Base-by-base conservation (phyloP, 2,329 filamentous ascomycete genomes). In the Epichloe aotearoae region DNA sequence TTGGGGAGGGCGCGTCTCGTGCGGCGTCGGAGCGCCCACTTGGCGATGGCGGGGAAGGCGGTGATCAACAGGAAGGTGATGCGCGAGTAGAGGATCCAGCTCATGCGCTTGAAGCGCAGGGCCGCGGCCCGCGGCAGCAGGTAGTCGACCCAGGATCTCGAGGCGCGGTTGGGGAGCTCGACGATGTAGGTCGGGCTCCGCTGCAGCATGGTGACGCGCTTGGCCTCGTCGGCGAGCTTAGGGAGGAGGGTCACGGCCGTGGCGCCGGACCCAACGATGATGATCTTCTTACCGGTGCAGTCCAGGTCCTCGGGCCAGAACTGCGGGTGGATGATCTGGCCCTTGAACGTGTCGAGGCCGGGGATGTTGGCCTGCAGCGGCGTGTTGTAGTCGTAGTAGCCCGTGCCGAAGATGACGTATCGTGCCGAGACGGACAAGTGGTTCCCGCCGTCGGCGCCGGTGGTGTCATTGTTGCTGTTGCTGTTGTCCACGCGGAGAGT, bases 241-340 rank as follows among this genome's bases (percentile, higher is more conserved):
- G 86, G 87, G 5, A 91, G 65, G 1, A 93, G 71, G 0, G 86
- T 90, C 44, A 90, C 69, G 4, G 86, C 83, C 0, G 87, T 91
- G 3, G 86, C 86, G 15, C 87, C 87, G 15, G 77, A 82, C 36
- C 86, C 86, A 56, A 90, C 79, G 53, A 89, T 72, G 44, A 86
- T 76, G 20, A 89, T 70, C 38, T 77, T 76, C 66, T 88, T 86
- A 62, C 72, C 71, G 5, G 70, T 64, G 62, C 83, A 82, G 58
- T 84, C 75, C 40, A 84, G 66, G 49, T 80, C 73, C 47, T 81
- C 69, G 0, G 83, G 82, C 85, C 85, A 88, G 69, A 83, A 86
- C 57, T 86, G 83, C 0, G 83, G 82, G 56, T 86, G 83, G 15
- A 84, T 67, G n/a, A 79, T 67, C 41, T 70, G 63, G 43, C 83